Evolutionary conservation across 805 yeast genomes (phyloP), one percentile per base, ranked within the genome.

Genomic region (Priceomyces haplophilus): DNA sequence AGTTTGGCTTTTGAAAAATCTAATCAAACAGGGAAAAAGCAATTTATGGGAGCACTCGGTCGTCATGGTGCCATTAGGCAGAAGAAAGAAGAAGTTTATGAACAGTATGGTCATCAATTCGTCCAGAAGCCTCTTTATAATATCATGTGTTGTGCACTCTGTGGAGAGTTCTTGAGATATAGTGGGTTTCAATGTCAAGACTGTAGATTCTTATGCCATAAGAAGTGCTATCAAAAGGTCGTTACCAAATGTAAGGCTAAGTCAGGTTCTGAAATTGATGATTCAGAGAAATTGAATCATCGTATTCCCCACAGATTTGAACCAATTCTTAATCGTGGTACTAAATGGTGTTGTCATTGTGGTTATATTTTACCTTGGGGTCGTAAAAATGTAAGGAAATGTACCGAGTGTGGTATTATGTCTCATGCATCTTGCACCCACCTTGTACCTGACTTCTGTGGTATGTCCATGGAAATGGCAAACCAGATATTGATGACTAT

Each of bases 271-370:
- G 89, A 83, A 47, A 64, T 73, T 34, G 87, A 82, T 57, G 89
- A 84, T 58, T 91, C 83, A 52, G 79, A 86, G 17, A 83, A 87
- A 62, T 78, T 93, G 62, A 93, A 93, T 57, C 98, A 93, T 63
- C 85, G 96, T 51, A 93, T 93, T 53, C 99, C 99, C 27, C 99
- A 93, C 62, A 80, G 97, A 61, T 91, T 91, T 62, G 96, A 87
- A 52, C 90, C 91, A n/a, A 79, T 82, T 20, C 78, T 93, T 13
- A 93, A 93, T 58, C 83, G 89, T 65, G 95, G 97, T 55, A 95
- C 99, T 2, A 90, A 91, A 59, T 93, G 99, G 99, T 93, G 99
- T 68, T 93, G 98, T 55, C 99, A 93, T 62, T 93, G 99, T 76
- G 99, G 99, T 47, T 88, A 88, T 59, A 82, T 93, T 40, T 73